Base-by-base conservation (phyloP, 495 filamentous ascomycete genomes). In the Penicillium ucsense region DNA sequence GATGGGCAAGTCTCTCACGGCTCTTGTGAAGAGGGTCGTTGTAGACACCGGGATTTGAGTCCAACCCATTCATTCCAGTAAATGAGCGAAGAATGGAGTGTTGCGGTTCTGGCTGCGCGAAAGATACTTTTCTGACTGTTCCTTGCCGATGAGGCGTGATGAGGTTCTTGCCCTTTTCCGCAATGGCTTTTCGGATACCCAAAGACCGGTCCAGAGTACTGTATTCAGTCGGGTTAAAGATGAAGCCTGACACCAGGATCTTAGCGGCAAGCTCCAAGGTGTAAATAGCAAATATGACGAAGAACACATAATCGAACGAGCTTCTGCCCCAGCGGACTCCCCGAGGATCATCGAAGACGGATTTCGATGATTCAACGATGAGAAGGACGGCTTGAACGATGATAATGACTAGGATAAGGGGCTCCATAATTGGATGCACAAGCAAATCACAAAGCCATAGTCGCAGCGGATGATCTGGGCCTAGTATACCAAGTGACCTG, bases 241-340 rank as follows among this genome's bases (percentile, higher is more conserved):
- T 72, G 45, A 96, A 81, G 4, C 92, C 92, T 0, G 94, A 97
- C 8, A 99, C 92, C 48, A 97, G 81, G 35, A 87, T 81, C 49
- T 87, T 82, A 44, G 85, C 82, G 39, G 80, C 64, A 30, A 92
- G 77, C 61, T 99, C 92, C 11, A 94, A 61, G 5, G 92, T 94
- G 60, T 96, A 99, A 49, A 99, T 81, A 45, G 85, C 68, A 60
- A 99, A 99, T 7, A 97, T 81, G 3, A 63, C 81, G 43, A 96
- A 76, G 9, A 97, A 74, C 11, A 81, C 80, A 67, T 78, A 94
- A 60, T 97, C 88, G 45, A 91, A 85, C 48, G 71, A 66, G 30
- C 71, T 74, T 7, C 71, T 67, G 8, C 86, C 82, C 89, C 89
- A 97, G 10, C 43, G 42, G 31, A 56, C 52, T 6, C 71, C 65